These are phyloP conservation scores for Climacium dendroides DNA, from an alignment of 225 moss, liverwort and hornwort genomes.

Conservation along the genomic window DNA sequence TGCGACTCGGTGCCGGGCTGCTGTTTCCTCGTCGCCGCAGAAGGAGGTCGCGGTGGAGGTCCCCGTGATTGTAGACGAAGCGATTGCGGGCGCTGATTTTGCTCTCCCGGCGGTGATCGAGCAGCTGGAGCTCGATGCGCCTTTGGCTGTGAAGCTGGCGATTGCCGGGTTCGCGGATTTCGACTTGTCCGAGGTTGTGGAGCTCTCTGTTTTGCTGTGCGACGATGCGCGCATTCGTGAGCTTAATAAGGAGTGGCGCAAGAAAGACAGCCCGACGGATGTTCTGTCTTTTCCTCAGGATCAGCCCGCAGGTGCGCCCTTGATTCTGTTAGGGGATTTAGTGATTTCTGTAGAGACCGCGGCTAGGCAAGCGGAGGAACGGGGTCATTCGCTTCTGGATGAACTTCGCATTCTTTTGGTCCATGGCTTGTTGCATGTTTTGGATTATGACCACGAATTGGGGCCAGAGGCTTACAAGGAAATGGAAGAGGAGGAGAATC, in stretches of 20 bases:
- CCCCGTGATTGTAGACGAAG: conserved; percentile 44
- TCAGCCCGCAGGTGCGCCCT: conserved; percentile 53
- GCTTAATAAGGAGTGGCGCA: conserved; percentile 69
- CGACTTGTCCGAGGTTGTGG: conserved; percentile 52
- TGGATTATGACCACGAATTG: conserved; percentile 88
- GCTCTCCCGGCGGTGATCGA: conserved; percentile 39
- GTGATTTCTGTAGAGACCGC: conserved; percentile 91
- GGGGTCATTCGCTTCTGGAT: conserved; percentile 60
- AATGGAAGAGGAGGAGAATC: conserved; percentile 74
- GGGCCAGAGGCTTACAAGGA: conserved; percentile 48
- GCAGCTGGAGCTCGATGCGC: conserved; percentile 77
- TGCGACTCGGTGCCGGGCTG: neutral
- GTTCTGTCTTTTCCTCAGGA: conserved; percentile 87
- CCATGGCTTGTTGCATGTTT: conserved; percentile 77
- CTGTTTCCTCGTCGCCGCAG: conserved; percentile 6
- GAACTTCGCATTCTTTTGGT: conserved; percentile 90
- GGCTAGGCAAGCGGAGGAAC: conserved; percentile 73
- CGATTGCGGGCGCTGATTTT: neutral
- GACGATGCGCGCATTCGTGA: conserved; percentile 56
- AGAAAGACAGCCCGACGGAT: conserved; percentile 69
- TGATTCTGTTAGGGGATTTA: conserved; percentile 73
- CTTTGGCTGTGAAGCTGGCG: conserved; percentile 51
- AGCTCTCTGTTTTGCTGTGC: conserved; percentile 81
- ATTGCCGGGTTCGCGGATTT: conserved; percentile 41
- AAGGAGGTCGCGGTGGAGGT: conserved; percentile 50